These are phyloP conservation scores for Plasmodium billcollinsi DNA, from an alignment of 169 alveolate genomes.

Conservation along the genomic window DNA sequence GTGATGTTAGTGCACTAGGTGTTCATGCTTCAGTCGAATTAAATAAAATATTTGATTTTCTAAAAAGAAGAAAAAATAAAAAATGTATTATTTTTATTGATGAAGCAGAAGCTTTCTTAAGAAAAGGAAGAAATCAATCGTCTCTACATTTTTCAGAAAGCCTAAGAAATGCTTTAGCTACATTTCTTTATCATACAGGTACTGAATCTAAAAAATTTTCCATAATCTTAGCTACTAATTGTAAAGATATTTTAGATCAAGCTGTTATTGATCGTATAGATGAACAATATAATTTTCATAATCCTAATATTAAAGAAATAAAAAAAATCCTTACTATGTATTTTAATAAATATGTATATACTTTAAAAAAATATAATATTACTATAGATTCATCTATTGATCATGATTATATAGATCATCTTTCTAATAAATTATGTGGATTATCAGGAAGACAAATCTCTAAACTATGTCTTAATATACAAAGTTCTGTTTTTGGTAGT, in stretches of 20 bases:
- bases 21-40: slow-evolving; percentile 95
- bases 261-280: slow-evolving; percentile 96
- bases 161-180: slow-evolving; percentile 92
- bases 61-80: slow-evolving; percentile 91
- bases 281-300: slow-evolving; percentile 95
- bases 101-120: slow-evolving; percentile 98
- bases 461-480: slow-evolving; percentile 81
- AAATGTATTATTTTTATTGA: slow-evolving; percentile 96
- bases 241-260: slow-evolving; percentile 95
- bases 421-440: slow-evolving; percentile 93
- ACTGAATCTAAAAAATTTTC: slow-evolving; percentile 94
- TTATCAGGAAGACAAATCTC: slow-evolving; percentile 97
- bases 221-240: slow-evolving; percentile 96
- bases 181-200: slow-evolving; percentile 98
- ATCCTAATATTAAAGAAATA: slow-evolving; percentile 93
- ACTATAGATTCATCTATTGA: slow-evolving; percentile 86
- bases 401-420: slow-evolving; percentile 81
- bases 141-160: slow-evolving; percentile 91
- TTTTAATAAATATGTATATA: slow-evolving; percentile 91
- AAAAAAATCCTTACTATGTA: slow-evolving; percentile 92
- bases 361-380: slow-evolving; percentile 82
- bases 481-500: slow-evolving; percentile 75
- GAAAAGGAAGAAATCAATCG: slow-evolving; percentile 91
- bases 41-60: slow-evolving; percentile 97
- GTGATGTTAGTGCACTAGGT: slow-evolving; percentile 98